Percentiles rank a stretch among this genome's conserved stretches.
Conservation (phyloP, 148 eudicot species). For the Camellia japonica region DNA sequence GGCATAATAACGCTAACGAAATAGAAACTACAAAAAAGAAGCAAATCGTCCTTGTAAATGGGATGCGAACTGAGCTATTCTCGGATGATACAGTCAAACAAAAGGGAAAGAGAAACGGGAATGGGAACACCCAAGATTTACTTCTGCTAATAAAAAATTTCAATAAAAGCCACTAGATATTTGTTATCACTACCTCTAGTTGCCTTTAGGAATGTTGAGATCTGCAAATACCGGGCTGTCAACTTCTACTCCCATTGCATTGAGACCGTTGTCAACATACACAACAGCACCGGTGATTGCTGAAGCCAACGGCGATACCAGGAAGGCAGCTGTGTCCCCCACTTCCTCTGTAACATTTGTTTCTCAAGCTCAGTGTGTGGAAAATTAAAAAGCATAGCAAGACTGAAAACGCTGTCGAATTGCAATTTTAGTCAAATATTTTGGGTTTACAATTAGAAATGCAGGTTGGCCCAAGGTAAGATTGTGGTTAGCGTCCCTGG, state of each 20-base stretch:
- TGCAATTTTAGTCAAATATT: not conserved
- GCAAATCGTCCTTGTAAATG: not conserved
- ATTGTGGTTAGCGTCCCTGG: too few relatives aligned
- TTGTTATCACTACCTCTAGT: constrained; percentile 13
- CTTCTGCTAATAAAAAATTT: constrained; percentile 5
- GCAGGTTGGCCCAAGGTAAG: not conserved
- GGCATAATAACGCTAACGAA: too few relatives aligned
- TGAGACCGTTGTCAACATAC: constrained; percentile 96
- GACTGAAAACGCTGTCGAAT: not conserved
- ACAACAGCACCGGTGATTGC: constrained; percentile 90
- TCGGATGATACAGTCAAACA: not conserved
- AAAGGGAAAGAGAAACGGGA: not conserved
- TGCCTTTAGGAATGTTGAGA: constrained; percentile 69
- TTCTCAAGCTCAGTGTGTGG: not conserved
- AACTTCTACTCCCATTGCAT: constrained; percentile 98
- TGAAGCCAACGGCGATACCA: constrained; percentile 94
- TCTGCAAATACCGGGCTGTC: constrained; percentile 82
- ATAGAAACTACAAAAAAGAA: not conserved
- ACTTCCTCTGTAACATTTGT: constrained; percentile 74
- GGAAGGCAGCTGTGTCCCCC: constrained; percentile 94
- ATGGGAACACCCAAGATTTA: not conserved
- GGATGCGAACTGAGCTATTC: not conserved
- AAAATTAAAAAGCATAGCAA: not conserved
- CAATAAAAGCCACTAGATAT: not conserved
- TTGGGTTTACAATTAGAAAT: not conserved